A percentile compares a stretch with the other conserved stretches of the same genome.
Evolutionary conservation across 192 early-diverging fungal genomes (phyloP).

Genomic region (Piromyces sp.): DNA sequence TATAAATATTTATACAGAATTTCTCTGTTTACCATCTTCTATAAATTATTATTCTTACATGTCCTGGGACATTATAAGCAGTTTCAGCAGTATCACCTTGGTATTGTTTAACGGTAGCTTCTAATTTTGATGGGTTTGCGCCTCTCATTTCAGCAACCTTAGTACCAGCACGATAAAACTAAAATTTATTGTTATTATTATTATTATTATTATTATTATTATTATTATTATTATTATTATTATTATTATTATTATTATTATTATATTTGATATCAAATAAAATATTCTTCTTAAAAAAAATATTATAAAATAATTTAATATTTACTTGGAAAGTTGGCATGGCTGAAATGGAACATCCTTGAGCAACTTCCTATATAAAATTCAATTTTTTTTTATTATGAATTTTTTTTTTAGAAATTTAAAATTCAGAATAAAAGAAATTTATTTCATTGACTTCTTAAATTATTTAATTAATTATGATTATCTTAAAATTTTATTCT

Average conservation of each 20-base stretch:
- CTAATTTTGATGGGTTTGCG: slow-evolving; percentile 54
- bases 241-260: not conserved
- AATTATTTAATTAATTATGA: too few relatives aligned
- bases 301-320: not conserved
- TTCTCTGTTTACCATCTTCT: not conserved
- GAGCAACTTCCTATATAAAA: slow-evolving; percentile 19
- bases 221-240: not conserved
- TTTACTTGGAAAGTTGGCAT: slow-evolving; percentile 70
- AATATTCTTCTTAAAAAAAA: too few relatives aligned
- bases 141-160: slow-evolving; percentile 64
- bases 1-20: too few relatives aligned
- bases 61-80: not conserved
- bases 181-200: too few relatives aligned
- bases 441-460: too few relatives aligned
- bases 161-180: slow-evolving; percentile 52
- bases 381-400: too few relatives aligned
- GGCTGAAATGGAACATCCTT: slow-evolving; percentile 19
- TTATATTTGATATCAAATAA: too few relatives aligned
- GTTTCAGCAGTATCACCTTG: slow-evolving; percentile 13
- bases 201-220: too few relatives aligned
- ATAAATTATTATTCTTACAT: not conserved
- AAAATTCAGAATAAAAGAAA: too few relatives aligned
- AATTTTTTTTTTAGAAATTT: too few relatives aligned
- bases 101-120: slow-evolving; percentile 46
- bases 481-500: not conserved